These are phyloP conservation scores for Fusarium sp. DNA, from an alignment of 2,329 filamentous ascomycete species.

Conservation along the genomic window DNA sequence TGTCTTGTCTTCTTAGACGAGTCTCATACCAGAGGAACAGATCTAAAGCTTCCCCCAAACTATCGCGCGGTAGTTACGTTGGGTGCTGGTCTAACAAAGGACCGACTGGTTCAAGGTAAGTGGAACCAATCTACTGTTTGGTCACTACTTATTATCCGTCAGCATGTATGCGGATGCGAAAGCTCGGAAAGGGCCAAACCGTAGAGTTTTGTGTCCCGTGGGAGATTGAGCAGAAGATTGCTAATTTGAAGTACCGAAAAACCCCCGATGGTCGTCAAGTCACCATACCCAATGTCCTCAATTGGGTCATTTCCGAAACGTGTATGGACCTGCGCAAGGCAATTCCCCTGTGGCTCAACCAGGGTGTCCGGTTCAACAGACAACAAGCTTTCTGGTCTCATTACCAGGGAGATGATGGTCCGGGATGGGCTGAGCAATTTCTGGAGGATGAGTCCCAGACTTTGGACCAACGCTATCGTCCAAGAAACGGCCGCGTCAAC, in stretches of 20 bases:
- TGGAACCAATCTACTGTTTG: background rate
- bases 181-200: constrained; percentile 74
- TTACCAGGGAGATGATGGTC: accelerated
- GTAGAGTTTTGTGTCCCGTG: constrained; percentile 69
- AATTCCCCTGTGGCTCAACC: constrained; percentile 65
- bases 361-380: constrained; percentile 65
- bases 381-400: constrained; percentile 55
- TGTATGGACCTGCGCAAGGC: constrained; percentile 24
- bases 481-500: constrained; percentile 24
- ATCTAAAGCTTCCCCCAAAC: constrained; percentile 68
- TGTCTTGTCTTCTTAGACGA: constrained; percentile 79
- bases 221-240: constrained; percentile 70
- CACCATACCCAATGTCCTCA: constrained; percentile 66
- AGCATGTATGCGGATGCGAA: constrained; percentile 79
- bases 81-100: constrained; percentile 74
- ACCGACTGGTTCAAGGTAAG: constrained; percentile 74
- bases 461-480: constrained; percentile 65
- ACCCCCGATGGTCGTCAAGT: too few relatives aligned
- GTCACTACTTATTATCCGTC: too few relatives aligned
- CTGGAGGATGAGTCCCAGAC: constrained; percentile 67
- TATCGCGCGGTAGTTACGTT: constrained; percentile 76
- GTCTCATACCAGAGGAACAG: constrained; percentile 76
- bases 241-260: too few relatives aligned
- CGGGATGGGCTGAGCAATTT: constrained; percentile 55
- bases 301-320: constrained; percentile 64